These are phyloP conservation scores for Bipolaris gigantea DNA, from an alignment of 2,329 filamentous ascomycete genomes.

Conservation along the genomic window DNA sequence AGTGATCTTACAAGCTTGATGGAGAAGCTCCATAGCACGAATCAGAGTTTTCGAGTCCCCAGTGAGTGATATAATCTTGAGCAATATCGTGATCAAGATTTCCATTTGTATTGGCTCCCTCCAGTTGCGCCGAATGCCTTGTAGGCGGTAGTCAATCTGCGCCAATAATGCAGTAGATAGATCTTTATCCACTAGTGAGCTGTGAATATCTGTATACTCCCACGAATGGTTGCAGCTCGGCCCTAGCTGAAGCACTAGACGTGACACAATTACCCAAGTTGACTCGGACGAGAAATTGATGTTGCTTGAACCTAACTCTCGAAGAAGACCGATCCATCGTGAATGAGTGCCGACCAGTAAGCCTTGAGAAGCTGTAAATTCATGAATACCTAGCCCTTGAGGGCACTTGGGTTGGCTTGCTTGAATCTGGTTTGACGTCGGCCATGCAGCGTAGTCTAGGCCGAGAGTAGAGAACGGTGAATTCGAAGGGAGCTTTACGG, in stretches of 20 bases:
- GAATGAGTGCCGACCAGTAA: constrained; percentile 51
- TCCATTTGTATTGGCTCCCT: constrained; percentile 63
- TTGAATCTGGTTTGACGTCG: constrained; percentile 59
- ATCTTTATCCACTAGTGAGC: constrained; percentile 50
- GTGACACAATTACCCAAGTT: constrained; percentile 54
- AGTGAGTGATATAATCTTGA: constrained; percentile 46
- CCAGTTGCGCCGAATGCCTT: constrained; percentile 58
- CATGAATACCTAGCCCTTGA: constrained; percentile 51
- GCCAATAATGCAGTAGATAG: constrained; percentile 57
- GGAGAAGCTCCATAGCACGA: constrained; percentile 42
- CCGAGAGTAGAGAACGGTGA: constrained; percentile 36
- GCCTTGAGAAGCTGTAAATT: constrained; percentile 57
- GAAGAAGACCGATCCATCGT: constrained; percentile 54
- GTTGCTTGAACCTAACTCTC: constrained; percentile 56
- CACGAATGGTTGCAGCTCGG: constrained; percentile 41
- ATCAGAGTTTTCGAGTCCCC: constrained; percentile 13
- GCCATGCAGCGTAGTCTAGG: constrained; percentile 31
- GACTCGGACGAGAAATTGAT: constrained; percentile 63
- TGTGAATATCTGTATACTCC: constrained; percentile 51
- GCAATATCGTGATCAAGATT: constrained; percentile 55
- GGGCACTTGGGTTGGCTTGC: constrained; percentile 57
- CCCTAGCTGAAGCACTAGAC: constrained; percentile 60
- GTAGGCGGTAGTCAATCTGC: constrained; percentile 53
- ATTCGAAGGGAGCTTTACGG: constrained; percentile 41
- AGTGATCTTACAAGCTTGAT: constrained; percentile 49